Evolutionary conservation across 257 asterid species (phyloP), one percentile per base, ranked within the genome.

Genomic region (Plectranthus barbatus): DNA sequence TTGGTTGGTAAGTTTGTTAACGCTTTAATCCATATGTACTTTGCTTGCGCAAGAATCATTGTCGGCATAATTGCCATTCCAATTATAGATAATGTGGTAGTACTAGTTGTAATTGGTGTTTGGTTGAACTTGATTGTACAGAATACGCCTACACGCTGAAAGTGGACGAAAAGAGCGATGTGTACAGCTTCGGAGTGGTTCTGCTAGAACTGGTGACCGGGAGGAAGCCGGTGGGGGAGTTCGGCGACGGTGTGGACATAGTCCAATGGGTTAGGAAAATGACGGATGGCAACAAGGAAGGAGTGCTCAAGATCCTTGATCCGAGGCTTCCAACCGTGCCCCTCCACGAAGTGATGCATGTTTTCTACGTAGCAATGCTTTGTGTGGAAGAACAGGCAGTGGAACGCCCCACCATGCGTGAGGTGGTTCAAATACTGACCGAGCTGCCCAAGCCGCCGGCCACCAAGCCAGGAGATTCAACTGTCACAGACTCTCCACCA

Each of bases 141-240:
- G 98, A 91, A 66, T 91, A 88, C 37, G 98, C 98, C 1, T 91
- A 91, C 91, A 91, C 97, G 0, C 93, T 91, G 6, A 91, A 85
- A 72, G 98, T 91, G 5, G 98, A 92, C 34, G 97, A 92, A 87
- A 92, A 92, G 82, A 92, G 98, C 39, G 98, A 92, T 1, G 98
- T 92, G 12, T 92, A 92, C 86, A 92, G 97, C 64, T 92, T 86
- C 4, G 98, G 97, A 2, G 98, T 92, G 0, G 98, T 92, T 39
- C 91, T 92, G 10, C 53, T 92, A 55, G 98, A 92, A 69, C 80
- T 92, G 1, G 93, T 92, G 4, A 79, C 84, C 0, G 98, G 98
- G 9, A 75, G 84, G 64, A 89, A 86, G 71, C 98, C 98, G 0
- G 97, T 92, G 0, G 97, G 98, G 19, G 98, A 91, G 63, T 91